Percentiles rank a stretch among this genome's conserved stretches.
These are phyloP conservation scores for Arthrinium phaeospermum DNA, from an alignment of 2,329 filamentous ascomycete genomes.

Conservation along the genomic window DNA sequence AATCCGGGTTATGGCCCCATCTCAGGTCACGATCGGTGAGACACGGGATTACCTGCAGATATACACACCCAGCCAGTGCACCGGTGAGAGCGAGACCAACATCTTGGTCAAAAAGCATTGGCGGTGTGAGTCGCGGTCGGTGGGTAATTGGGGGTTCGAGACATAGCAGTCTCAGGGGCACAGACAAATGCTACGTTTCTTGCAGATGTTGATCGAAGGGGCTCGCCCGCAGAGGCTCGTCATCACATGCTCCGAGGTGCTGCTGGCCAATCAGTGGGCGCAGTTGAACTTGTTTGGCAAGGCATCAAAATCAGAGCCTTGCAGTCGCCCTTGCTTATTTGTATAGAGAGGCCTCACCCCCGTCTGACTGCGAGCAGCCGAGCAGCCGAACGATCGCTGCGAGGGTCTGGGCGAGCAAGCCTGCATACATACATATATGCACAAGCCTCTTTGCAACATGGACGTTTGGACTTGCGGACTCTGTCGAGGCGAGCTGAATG, in stretches of 20 bases:
- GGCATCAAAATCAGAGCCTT: too few species aligned
- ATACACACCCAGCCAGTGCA: background rate
- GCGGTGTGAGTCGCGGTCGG: background rate
- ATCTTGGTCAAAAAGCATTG: background rate
- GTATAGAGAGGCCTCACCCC: background rate
- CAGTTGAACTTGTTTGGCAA: too few species aligned
- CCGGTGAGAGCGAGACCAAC: background rate
- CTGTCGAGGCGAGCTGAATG: background rate
- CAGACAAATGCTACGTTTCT: constrained; percentile 10
- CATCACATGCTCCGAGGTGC: background rate
- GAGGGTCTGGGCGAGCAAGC: background rate
- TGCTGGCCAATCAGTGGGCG: background rate
- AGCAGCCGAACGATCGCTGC: background rate
- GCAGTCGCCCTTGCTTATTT: too few species aligned
- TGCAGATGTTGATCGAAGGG: background rate
- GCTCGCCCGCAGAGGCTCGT: background rate
- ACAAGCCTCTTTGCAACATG: background rate
- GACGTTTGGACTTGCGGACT: background rate
- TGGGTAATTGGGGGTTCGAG: constrained; percentile 11
- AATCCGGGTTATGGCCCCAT: background rate
- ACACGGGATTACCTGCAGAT: constrained; percentile 12
- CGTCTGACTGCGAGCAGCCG: too few species aligned
- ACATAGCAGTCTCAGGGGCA: constrained; percentile 8
- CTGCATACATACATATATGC: background rate
- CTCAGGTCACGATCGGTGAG: background rate